These are phyloP conservation scores for Cutaneotrichosporon curvatum DNA, from an alignment of 1,284 basidiomycete genomes.

Conservation along the genomic window DNA sequence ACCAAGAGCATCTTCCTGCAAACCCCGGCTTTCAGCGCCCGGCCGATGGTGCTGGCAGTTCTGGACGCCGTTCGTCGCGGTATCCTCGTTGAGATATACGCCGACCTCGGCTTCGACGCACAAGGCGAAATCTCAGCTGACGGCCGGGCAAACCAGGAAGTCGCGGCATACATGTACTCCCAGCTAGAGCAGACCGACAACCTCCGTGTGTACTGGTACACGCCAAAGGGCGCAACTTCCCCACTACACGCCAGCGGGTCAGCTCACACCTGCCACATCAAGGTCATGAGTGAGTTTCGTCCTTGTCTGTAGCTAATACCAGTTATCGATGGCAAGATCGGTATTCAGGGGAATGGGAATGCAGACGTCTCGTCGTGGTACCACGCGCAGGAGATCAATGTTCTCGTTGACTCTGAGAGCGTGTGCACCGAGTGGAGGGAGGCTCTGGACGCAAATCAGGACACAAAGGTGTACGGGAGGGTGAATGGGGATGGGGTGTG, in stretches of 20 bases:
- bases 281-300: constrained; percentile 52
- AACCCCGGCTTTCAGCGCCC: constrained; percentile 64
- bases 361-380: constrained; percentile 62
- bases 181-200: constrained; percentile 50
- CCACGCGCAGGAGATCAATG: constrained; percentile 67
- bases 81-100: constrained; percentile 57
- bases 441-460: constrained; percentile 58
- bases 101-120: constrained; percentile 59
- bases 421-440: constrained; percentile 58
- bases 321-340: constrained; percentile 58
- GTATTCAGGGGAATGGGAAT: constrained; percentile 50
- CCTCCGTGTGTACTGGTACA: constrained; percentile 59
- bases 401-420: constrained; percentile 59
- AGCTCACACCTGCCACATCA: constrained; percentile 65
- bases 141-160: constrained; percentile 66
- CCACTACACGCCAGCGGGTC: constrained; percentile 59
- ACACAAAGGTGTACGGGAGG: constrained; percentile 56
- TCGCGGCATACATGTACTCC: constrained; percentile 58
- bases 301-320: background rate
- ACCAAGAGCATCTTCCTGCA: constrained; percentile 63
- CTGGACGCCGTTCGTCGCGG: constrained; percentile 58
- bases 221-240: constrained; percentile 53
- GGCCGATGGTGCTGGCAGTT: constrained; percentile 57
- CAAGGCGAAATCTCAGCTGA: constrained; percentile 54
- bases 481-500: constrained; percentile 29